Conservation (phyloP, 371 early-diverging fungal genomes). For the Umbelopsis sp. region DNA sequence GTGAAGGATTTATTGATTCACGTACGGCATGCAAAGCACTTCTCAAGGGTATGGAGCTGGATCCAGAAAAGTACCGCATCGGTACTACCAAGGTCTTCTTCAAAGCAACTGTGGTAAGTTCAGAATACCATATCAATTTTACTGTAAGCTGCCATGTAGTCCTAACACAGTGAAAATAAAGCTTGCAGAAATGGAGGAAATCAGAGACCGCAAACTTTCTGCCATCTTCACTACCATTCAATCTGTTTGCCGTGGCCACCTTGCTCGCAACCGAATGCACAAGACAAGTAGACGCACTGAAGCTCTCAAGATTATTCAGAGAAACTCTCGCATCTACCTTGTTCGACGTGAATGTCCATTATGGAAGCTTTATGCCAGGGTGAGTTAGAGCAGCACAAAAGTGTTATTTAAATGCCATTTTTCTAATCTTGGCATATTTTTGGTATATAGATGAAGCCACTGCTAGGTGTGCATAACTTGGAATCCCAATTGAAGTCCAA, state of each 20-base stretch:
- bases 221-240: conserved; percentile 86
- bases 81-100: conserved; percentile 99
- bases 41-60: conserved; percentile 74
- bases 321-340: conserved; percentile 88
- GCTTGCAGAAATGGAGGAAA: conserved; percentile 96
- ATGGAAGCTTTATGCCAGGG: conserved; percentile 96
- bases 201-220: conserved; percentile 84
- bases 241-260: conserved; percentile 83
- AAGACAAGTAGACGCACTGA: conserved; percentile 79
- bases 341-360: conserved; percentile 92
- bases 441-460: conserved; percentile 51
- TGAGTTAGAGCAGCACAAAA: conserved; percentile 68
- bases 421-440: background rate
- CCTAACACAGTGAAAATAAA: conserved; percentile 22
- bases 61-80: conserved; percentile 83
- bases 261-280: conserved; percentile 76
- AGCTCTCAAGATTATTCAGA: conserved; percentile 89
- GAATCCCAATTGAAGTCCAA: conserved; percentile 50
- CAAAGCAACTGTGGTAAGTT: conserved; percentile 91
- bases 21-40: conserved; percentile 80
- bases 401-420: conserved; percentile 35
- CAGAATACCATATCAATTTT: background rate
- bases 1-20: conserved; percentile 86
- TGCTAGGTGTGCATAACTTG: conserved; percentile 33
- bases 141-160: background rate